Conservation (phyloP, 106 monocot species). For the Acorus gramineus region DNA sequence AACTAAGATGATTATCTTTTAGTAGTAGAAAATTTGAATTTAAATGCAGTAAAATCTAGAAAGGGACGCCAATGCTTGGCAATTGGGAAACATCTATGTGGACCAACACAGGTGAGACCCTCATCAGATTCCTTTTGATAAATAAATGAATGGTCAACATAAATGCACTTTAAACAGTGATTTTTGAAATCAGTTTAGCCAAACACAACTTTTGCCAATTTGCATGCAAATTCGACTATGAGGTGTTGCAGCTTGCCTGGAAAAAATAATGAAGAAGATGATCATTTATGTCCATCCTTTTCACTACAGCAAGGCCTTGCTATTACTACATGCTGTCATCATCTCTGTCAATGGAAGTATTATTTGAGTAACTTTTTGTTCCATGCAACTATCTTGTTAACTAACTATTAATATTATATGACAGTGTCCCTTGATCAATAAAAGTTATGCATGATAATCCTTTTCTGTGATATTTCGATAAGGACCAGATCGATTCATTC, state of each 20-base stretch:
- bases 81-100: conserved; percentile 92
- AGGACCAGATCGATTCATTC: too few species aligned
- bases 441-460: background rate
- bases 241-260: conserved; percentile 54
- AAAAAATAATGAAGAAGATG: conserved; percentile 2
- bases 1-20: conserved; percentile 1
- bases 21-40: conserved; percentile 86
- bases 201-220: too few species aligned
- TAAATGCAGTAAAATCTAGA: conserved; percentile 49
- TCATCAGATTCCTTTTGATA: too few species aligned
- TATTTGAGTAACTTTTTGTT: conserved; percentile 54
- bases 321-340: conserved; percentile 93
- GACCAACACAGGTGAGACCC: too few species aligned
- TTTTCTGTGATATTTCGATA: background rate
- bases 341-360: conserved; percentile 96
- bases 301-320: conserved; percentile 65
- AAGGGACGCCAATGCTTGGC: conserved; percentile 58
- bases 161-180: too few species aligned
- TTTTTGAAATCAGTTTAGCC: too few species aligned
- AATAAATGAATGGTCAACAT: too few species aligned
- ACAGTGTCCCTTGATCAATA: background rate
- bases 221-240: conserved; percentile 83
- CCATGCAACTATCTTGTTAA: background rate
- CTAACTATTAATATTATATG: too few species aligned
- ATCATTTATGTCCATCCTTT: conserved; percentile 3